Evolutionary conservation across 805 yeast genomes (phyloP).

Genomic region (Jamesozyma gamospora): DNA sequence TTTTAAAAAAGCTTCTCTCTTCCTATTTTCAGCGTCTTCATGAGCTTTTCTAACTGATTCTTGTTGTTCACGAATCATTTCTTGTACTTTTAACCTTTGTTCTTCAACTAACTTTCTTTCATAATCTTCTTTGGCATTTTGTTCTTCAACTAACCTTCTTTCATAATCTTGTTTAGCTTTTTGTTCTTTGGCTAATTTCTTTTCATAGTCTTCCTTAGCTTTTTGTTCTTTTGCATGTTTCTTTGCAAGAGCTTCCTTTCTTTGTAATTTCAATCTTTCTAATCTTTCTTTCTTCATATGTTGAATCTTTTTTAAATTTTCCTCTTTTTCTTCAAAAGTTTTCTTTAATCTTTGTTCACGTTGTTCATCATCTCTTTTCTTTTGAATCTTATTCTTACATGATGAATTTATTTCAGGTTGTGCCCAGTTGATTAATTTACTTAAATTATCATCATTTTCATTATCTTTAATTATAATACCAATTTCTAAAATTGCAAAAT

Average conservation of each 20-base stretch:
- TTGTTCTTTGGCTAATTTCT: conserved; percentile 3
- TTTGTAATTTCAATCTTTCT: conserved; percentile 3
- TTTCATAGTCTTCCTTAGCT: neutral
- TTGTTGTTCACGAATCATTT: neutral
- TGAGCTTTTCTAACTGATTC: neutral
- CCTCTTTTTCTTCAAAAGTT: conserved; percentile 2
- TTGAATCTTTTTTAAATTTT: neutral
- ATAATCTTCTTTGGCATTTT: conserved; percentile 3
- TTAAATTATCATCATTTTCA: conserved; percentile 1
- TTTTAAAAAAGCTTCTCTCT: too few species aligned
- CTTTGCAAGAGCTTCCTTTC: neutral
- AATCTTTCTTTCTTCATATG: neutral
- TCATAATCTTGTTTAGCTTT: conserved; percentile 1
- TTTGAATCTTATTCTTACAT: conserved; percentile 1
- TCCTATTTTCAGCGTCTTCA: neutral
- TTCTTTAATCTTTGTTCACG: conserved; percentile 2
- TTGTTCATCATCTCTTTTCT: conserved; percentile 2
- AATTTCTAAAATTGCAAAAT: conserved; percentile 13
- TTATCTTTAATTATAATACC: conserved; percentile 3
- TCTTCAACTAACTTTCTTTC: neutral
- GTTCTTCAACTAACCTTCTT: conserved; percentile 1
- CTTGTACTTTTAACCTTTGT: conserved; percentile 1
- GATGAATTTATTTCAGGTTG: conserved; percentile 1
- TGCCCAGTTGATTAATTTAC: conserved; percentile 12
- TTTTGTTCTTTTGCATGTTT: neutral